Evolutionary conservation across 2,329 filamentous ascomycete genomes (phyloP), one percentile per base, ranked within the genome.

Genomic region (Fusarium mundagurra): DNA sequence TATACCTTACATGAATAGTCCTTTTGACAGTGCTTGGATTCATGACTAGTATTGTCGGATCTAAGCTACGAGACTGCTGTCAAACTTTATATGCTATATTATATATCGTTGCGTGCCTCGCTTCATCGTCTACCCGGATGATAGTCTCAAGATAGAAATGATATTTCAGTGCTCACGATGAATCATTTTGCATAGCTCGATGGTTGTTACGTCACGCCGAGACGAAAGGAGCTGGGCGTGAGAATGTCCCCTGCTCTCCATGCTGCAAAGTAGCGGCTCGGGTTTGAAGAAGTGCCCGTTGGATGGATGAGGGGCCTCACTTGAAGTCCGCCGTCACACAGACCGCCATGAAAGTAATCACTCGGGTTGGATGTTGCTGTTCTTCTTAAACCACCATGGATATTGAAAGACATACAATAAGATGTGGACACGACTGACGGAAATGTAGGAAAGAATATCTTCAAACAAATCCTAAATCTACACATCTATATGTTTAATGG

Each of bases 71-170:
- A 29, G 20, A 33, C 48, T 27, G 2, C 11, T 5, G 5, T 12
- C 1, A 10, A 18, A 20, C 3, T 14, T 43, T 61, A 61, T 61
- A 61, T 50, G 11, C 6, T 22, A 22, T 12, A 18, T 2, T 10
- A 6, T 27, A 9, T 9, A 22, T n/a, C 3, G 6, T 16, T 24
- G 0, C 6, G 3, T 5, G 14, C 13, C 13, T 20, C 13, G 3
- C 4, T 17, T 27, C 4, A 22, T 17, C 8, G 18, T n/a, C n/a
- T 31, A 13, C 8, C 3, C 3, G 6, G 12, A 12, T 11, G 0
- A 18, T 7, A 14, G 0, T 22, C 9, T 17, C 8, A 18, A 13
- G 3, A 6, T 13, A 2, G 29, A 0, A 12, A 27, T 8, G 16
- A 9, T 17, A 31, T 9, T 3, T 11, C 3, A 20, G 6, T 29